Evolutionary conservation across 192 early-diverging fungal genomes (phyloP), one percentile per base, ranked within the genome.

Genomic region (Entomortierella beljakovae): DNA sequence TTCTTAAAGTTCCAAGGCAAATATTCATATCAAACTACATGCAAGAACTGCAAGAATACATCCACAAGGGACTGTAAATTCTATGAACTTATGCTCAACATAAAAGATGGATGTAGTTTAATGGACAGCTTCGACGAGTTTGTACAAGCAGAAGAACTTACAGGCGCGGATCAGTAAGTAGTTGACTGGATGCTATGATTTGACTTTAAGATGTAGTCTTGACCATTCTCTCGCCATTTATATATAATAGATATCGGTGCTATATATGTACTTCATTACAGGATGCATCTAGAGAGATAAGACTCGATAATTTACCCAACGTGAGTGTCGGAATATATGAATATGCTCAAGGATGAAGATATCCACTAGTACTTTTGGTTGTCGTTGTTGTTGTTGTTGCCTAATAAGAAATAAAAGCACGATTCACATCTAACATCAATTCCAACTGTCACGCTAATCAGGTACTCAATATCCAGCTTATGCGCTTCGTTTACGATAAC

Each of bases 401-500:
- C n/a, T n/a, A n/a, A n/a, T n/a, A n/a, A n/a, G n/a, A n/a, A n/a
- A n/a, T n/a, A n/a, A n/a, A n/a, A n/a, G n/a, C n/a, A n/a, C n/a
- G n/a, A n/a, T n/a, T n/a, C n/a, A n/a, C n/a, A n/a, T n/a, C n/a
- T n/a, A n/a, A n/a, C n/a, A n/a, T n/a, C n/a, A n/a, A n/a, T n/a
- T n/a, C n/a, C n/a, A 38, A 38, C 22, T 15, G 34, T 37, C 20
- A 22, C 33, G 9, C 10, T 31, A 3, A 18, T 15, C 51, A 79
- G 75, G 68, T 68, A 4, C 64, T 83, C 8, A 83, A 71, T 22
- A 61, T 83, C 22, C 82, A 83, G n/a, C 10, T 83, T 32, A 80
- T 83, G 79, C 80, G 82, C 15, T 83, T 83, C 50, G 42, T 81
- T 0, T 83, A 81, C 22, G 82, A 81, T 31, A 51, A 3, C 26